Conservation (phyloP, 352 stramenopile genomes). For the Phytophthora kernoviae region DNA sequence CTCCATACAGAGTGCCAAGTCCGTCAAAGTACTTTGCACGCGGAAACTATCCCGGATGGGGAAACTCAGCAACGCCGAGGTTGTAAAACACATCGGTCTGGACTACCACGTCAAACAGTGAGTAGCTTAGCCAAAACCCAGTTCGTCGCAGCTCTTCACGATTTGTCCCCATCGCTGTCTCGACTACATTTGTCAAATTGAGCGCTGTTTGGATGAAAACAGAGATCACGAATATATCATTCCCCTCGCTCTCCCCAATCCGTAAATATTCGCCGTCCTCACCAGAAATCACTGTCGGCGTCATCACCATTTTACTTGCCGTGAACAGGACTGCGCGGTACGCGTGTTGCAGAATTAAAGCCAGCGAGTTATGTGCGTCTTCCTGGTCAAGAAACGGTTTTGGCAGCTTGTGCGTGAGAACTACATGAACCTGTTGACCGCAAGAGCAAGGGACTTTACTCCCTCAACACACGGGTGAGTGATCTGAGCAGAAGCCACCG, state of each 20-base stretch:
- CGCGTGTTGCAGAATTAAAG: no score
- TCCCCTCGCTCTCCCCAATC: conserved; percentile 43
- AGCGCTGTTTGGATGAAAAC: conserved; percentile 51
- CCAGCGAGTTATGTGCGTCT: no score
- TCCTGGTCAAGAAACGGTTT: no score
- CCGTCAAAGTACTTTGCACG: conserved; percentile 52
- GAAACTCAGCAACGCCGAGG: conserved; percentile 58
- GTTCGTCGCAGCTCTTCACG: conserved; percentile 8
- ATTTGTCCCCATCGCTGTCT: conserved; percentile 18
- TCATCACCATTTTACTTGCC: background rate
- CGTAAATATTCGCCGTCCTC: conserved; percentile 56
- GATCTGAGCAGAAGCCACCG: no score
- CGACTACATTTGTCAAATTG: conserved; percentile 40
- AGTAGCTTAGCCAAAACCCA: conserved; percentile 86
- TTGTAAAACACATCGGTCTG: conserved; percentile 82
- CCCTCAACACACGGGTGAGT: no score
- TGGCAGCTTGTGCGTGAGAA: no score
- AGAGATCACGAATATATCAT: conserved; percentile 69
- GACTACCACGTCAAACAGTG: conserved; percentile 82
- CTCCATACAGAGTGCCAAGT: conserved; percentile 49
- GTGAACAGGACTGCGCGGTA: no score
- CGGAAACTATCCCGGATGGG: conserved; percentile 80
- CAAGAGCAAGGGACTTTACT: no score
- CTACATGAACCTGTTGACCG: no score
- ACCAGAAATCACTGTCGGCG: conserved; percentile 14